Conservation (phyloP, 129 eudicot genomes). For the Tanacetum coccineum region DNA sequence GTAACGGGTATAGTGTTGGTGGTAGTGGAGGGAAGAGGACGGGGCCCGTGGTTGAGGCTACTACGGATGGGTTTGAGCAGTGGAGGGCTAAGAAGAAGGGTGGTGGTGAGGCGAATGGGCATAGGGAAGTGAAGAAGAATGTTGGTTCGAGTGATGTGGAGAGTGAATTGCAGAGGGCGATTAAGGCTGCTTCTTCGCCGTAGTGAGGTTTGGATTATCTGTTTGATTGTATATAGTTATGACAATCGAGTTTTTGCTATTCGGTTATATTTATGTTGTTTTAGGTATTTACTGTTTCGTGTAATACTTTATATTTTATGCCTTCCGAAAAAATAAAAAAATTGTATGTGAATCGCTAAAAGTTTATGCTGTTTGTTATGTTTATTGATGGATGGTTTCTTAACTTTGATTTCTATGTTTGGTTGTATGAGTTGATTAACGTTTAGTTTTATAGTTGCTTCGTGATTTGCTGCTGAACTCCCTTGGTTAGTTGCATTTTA, state of each 20-base stretch:
- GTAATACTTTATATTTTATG: conserved; percentile 4
- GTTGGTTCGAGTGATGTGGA: conserved; percentile 49
- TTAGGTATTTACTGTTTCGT: conserved; percentile 6
- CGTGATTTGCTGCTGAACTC: too few relatives aligned
- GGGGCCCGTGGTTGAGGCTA: conserved; percentile 35
- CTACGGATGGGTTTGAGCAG: conserved; percentile 50
- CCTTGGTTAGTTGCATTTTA: too few relatives aligned
- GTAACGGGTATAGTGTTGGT: conserved; percentile 14
- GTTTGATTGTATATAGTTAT: conserved; percentile 29
- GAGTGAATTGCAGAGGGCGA: conserved; percentile 82
- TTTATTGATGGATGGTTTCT: conserved; percentile 3
- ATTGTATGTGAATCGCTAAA: not conserved
- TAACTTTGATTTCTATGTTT: not conserved
- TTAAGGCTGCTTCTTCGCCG: conserved; percentile 72
- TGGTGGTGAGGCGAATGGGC: conserved; percentile 37
- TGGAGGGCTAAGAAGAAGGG: conserved; percentile 64
- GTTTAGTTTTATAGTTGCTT: too few relatives aligned
- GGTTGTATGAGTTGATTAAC: not conserved
- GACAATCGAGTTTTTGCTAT: conserved; percentile 19
- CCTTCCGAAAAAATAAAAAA: too few relatives aligned
- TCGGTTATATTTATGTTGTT: conserved; percentile 13
- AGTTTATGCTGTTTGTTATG: conserved; percentile 16
- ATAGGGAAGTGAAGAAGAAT: conserved; percentile 50
- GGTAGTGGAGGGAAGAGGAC: conserved; percentile 33
- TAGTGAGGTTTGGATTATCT: conserved; percentile 41